These are phyloP conservation scores for Aspergillus kassunensis DNA, from an alignment of 495 filamentous ascomycete genomes.

Conservation along the genomic window DNA sequence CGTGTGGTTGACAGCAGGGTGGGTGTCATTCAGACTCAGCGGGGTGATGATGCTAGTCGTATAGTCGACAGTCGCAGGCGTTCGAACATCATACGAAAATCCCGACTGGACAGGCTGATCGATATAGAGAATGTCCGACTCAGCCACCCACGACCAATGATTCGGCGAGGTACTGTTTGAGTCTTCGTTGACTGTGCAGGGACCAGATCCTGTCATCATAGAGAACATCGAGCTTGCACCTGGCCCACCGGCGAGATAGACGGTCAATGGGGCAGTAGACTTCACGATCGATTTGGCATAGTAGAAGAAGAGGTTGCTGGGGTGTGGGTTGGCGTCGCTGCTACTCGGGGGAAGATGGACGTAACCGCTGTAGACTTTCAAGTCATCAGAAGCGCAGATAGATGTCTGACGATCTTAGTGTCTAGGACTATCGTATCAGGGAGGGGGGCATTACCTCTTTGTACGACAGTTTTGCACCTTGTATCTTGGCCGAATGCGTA, in stretches of 20 bases:
- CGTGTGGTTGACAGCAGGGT: slow-evolving; percentile 47
- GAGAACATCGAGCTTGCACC: slow-evolving; percentile 2
- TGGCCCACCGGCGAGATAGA: slow-evolving; percentile 10
- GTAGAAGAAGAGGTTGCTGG: slow-evolving; percentile 3
- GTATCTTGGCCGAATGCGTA: slow-evolving; percentile 2
- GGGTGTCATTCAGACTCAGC: neutral
- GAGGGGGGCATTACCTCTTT: slow-evolving; percentile 7
- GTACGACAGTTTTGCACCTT: slow-evolving; percentile 7
- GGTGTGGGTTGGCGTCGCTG: neutral
- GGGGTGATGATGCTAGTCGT: neutral
- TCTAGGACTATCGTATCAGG: neutral
- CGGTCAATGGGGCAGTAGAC: slow-evolving; percentile 2
- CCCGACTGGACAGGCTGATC: slow-evolving; percentile 12
- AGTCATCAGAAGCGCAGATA: slow-evolving; percentile 4
- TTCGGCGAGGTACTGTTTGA: slow-evolving; percentile 8
- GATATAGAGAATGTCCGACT: slow-evolving; percentile 8
- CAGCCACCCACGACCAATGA: slow-evolving; percentile 9
- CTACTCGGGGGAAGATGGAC: slow-evolving; percentile 6
- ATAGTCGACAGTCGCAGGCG: neutral
- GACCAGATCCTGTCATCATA: slow-evolving; percentile 2
- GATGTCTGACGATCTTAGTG: slow-evolving; percentile 2
- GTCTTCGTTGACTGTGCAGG: slow-evolving; percentile 4
- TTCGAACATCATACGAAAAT: slow-evolving; percentile 10
- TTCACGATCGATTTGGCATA: slow-evolving; percentile 4
- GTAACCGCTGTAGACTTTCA: slow-evolving; percentile 6